phyloP scores from a whole-genome alignment of 495 filamentous ascomycete genomes.

The Penicillium mononematosum region DNA sequence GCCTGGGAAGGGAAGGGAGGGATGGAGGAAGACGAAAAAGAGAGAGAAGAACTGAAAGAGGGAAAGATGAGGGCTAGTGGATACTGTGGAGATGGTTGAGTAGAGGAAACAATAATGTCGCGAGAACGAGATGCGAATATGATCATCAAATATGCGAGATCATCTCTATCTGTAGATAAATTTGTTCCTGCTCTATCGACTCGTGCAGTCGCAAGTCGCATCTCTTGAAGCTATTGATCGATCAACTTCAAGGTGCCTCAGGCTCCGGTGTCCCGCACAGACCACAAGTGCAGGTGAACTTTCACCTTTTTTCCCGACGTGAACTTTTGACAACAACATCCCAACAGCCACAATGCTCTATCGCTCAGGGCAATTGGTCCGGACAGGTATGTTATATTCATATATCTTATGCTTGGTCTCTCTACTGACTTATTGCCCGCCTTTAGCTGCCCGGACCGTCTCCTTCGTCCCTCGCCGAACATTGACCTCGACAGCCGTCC shows the following conservation, averaged over 20 bases:
- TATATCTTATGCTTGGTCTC: background rate
- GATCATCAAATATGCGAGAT: background rate
- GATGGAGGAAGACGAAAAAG: slow-evolving; percentile 22
- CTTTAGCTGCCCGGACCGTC: slow-evolving; percentile 37
- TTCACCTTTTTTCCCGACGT: slow-evolving; percentile 36
- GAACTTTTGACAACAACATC: slow-evolving; percentile 20
- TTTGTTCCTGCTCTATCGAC: background rate
- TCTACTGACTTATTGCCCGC: slow-evolving; percentile 2
- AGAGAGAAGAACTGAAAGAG: slow-evolving; percentile 28
- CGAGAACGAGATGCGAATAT: slow-evolving; percentile 3
- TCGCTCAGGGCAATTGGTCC: slow-evolving; percentile 43
- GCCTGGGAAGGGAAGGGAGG: slow-evolving; percentile 23
- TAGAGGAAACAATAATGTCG: slow-evolving; percentile 10
- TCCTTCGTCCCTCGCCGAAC: slow-evolving; percentile 43
- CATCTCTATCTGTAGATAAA: background rate
- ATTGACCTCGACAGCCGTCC: slow-evolving; percentile 35
- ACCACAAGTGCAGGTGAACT: slow-evolving; percentile 29
- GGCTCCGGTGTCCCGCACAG: slow-evolving; percentile 20
- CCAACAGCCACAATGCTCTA: slow-evolving; percentile 43
- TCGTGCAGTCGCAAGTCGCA: slow-evolving; percentile 5
- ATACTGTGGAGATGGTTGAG: slow-evolving; percentile 36
- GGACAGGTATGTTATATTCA: slow-evolving; percentile 32
- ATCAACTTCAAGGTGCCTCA: slow-evolving; percentile 21
- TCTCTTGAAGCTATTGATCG: slow-evolving; percentile 13
- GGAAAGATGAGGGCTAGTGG: slow-evolving; percentile 37